phyloP scores from a whole-genome alignment of 352 stramenopile genomes.

The Phytophthora megakarya region DNA sequence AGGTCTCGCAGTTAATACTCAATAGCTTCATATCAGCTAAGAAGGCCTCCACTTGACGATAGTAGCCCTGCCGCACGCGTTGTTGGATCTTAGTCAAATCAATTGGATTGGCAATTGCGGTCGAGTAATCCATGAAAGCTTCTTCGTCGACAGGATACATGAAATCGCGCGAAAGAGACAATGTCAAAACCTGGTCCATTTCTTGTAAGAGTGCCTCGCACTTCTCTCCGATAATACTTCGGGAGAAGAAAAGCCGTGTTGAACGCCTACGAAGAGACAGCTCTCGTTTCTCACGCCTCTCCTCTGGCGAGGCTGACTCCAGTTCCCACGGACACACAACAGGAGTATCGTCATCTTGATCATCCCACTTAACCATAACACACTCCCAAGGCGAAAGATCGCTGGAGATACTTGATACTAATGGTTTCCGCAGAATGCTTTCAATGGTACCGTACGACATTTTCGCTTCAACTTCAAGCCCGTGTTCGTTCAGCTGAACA shows the following conservation, averaged over 20 bases:
- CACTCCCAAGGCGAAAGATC: constrained; percentile 77
- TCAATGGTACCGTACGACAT: constrained; percentile 70
- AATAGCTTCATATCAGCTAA: constrained; percentile 78
- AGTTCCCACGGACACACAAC: constrained; percentile 83
- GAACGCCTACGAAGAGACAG: constrained; percentile 43
- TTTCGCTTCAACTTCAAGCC: constrained; percentile 59
- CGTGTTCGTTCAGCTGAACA: constrained; percentile 66
- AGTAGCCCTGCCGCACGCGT: constrained; percentile 70
- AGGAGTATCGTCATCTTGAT: constrained; percentile 68
- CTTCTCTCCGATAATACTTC: constrained; percentile 55
- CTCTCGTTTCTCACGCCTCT: constrained; percentile 49
- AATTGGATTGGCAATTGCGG: constrained; percentile 84
- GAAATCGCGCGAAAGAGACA: constrained; percentile 81
- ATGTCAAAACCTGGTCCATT: constrained; percentile 62
- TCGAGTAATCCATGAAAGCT: constrained; percentile 79
- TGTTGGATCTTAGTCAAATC: constrained; percentile 82
- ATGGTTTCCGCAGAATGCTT: constrained; percentile 42
- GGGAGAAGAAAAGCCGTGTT: constrained; percentile 52
- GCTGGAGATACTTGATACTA: constrained; percentile 17
- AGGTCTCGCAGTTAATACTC: constrained; percentile 80
- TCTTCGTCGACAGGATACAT: constrained; percentile 76
- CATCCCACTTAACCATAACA: constrained; percentile 73
- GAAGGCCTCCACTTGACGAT: constrained; percentile 85
- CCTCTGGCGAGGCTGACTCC: constrained; percentile 45
- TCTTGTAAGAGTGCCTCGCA: constrained; percentile 56